Conservation (phyloP, 164 flowering plant genomes). For the Pachysandra terminalis region DNA sequence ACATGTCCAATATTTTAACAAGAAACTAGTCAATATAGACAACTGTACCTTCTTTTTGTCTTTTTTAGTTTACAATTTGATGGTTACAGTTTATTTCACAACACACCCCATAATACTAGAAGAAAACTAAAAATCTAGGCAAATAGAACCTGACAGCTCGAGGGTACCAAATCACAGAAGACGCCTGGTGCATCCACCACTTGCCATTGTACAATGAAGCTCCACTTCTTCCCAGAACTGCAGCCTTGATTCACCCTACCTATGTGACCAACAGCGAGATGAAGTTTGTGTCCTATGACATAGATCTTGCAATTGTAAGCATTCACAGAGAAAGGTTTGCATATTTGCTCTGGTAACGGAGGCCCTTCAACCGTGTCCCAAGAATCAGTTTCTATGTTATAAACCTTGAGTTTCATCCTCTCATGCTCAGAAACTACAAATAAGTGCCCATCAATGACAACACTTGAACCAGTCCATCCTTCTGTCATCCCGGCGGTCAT, state of each 20-base stretch:
- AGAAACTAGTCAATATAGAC: conserved; percentile 7
- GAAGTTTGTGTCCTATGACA: conserved; percentile 71
- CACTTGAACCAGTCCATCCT: conserved; percentile 76
- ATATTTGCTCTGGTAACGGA: conserved; percentile 54
- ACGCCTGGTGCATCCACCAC: conserved; percentile 62
- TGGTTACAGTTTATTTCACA: background rate
- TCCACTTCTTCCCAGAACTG: conserved; percentile 26
- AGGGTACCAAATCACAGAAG: conserved; percentile 65
- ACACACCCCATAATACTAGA: conserved; percentile 3
- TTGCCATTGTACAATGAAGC: conserved; percentile 62
- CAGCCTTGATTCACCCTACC: conserved; percentile 17
- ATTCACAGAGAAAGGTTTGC: conserved; percentile 58
- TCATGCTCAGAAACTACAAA: conserved; percentile 67
- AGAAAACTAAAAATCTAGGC: conserved; percentile 36
- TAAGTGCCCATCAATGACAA: conserved; percentile 45
- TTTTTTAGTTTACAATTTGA: too few species aligned
- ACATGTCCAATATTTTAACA: background rate
- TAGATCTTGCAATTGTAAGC: conserved; percentile 43
- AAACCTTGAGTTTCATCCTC: conserved; percentile 56
- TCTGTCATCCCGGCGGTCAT: conserved; percentile 60
- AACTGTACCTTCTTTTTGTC: background rate
- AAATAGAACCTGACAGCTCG: conserved; percentile 77
- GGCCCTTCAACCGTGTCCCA: conserved; percentile 59
- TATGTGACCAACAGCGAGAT: conserved; percentile 74
- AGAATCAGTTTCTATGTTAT: conserved; percentile 41